Evolutionary conservation across 805 yeast genomes (phyloP).

Genomic region (Candida khao-thaluensis): DNA sequence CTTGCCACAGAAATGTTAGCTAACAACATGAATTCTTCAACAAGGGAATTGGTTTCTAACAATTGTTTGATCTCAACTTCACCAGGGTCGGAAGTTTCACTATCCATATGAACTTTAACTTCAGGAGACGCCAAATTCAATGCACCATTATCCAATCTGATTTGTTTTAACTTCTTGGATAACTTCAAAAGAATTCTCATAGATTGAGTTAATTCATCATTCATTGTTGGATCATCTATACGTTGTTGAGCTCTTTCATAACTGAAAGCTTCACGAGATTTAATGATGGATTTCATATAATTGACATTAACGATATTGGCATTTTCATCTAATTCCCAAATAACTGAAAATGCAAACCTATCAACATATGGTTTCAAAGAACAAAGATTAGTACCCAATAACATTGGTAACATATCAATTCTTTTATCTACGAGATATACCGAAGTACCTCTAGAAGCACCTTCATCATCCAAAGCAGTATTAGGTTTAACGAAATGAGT

Average conservation of each 20-base stretch:
- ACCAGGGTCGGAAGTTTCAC: slow-evolving; percentile 94
- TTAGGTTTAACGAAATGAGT: slow-evolving; percentile 94
- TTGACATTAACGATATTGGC: slow-evolving; percentile 80
- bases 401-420: slow-evolving; percentile 96
- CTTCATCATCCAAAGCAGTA: slow-evolving; percentile 91
- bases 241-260: slow-evolving; percentile 90
- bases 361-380: slow-evolving; percentile 94
- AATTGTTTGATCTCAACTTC: slow-evolving; percentile 90
- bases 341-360: slow-evolving; percentile 89
- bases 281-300: slow-evolving; percentile 84
- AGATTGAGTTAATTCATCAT: slow-evolving; percentile 84
- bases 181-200: slow-evolving; percentile 77
- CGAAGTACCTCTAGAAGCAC: slow-evolving; percentile 96
- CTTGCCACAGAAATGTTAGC: slow-evolving; percentile 96
- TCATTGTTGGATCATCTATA: slow-evolving; percentile 74
- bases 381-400: slow-evolving; percentile 93
- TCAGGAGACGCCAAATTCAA: slow-evolving; percentile 96
- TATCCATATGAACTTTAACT: slow-evolving; percentile 94
- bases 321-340: slow-evolving; percentile 90
- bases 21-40: slow-evolving; percentile 96
- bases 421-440: slow-evolving; percentile 96
- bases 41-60: slow-evolving; percentile 90
- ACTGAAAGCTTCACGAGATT: slow-evolving; percentile 90
- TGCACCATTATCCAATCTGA: slow-evolving; percentile 92
- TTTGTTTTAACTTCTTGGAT: slow-evolving; percentile 83